A percentile compares a stretch with the other conserved stretches of the same genome.
Conservation (phyloP, 2,329 filamentous ascomycete species). For the Ophidiomyces ophidiicola region DNA sequence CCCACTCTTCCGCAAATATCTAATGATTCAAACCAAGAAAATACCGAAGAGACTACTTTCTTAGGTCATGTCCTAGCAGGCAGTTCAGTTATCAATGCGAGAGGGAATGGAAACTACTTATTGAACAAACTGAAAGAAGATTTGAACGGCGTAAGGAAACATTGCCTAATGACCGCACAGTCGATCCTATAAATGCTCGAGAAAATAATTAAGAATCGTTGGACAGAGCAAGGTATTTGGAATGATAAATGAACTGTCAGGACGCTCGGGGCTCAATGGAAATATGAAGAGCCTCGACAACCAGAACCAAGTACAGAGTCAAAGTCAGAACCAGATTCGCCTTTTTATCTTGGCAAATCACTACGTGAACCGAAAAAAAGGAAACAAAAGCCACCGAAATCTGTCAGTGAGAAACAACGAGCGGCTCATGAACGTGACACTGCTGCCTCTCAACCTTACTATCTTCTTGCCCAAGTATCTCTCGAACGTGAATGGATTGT, state of each 20-base stretch:
- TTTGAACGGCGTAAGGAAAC: background rate
- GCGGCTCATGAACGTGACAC: background rate
- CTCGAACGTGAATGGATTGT: conserved; percentile 20
- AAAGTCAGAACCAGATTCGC: no score
- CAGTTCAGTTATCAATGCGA: background rate
- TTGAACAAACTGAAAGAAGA: background rate
- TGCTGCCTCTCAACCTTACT: conserved; percentile 19
- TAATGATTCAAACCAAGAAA: no score
- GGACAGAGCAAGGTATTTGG: conserved; percentile 22
- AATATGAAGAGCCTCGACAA: conserved; percentile 4
- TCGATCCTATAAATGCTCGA: background rate
- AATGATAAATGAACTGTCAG: conserved; percentile 9
- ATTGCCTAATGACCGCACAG: background rate
- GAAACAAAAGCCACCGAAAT: conserved; percentile 8
- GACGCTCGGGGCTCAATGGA: conserved; percentile 1
- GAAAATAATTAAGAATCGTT: conserved; percentile 19
- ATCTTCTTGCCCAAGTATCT: conserved; percentile 22
- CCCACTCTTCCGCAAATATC: no score
- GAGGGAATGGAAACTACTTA: background rate
- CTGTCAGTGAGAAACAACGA: conserved; percentile 13
- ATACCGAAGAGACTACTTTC: no score
- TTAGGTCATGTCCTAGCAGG: background rate
- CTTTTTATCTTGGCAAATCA: conserved; percentile 14
- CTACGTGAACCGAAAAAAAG: background rate
- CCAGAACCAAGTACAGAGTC: conserved; percentile 6